Base-by-base conservation (phyloP, 306 rosid species). In the Arachis hypogaea region DNA sequence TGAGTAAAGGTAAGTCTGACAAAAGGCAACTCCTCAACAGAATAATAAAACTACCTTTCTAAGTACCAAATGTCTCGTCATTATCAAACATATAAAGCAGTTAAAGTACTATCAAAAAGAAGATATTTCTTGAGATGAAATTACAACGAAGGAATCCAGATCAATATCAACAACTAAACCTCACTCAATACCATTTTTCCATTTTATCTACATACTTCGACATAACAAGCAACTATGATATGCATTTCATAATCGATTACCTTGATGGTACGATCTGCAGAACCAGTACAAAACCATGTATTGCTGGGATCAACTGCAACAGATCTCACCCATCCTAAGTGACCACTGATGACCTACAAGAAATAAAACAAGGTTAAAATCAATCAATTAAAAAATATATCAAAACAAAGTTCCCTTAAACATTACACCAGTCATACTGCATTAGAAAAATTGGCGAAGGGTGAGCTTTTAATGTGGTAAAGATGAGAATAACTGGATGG, bases 231-330 rank as follows among this genome's bases (percentile, higher is more conserved):
- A 69, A 63, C 66, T 30, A 66, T 16, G 9, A 57, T 36, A 62
- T 29, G 63, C 64, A 72, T 80, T 55, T 71, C 73, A 77, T 57
- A 36, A 70, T 50, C 59, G 67, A 67, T 72, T 88, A 92, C 99
- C 99, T 94, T 94, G 83, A 94, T 94, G 51, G 99, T 94, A 8
- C 99, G 93, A 82, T 94, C 99, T n/a, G 99, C 99, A 42, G 99
- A 94, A 66, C 99, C 99, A 70, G 99, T 94, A 77, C 95, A 88
- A 86, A 94, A 94, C 97, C 99, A 94, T 28, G 91, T 85, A 63
- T 94, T 94, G 81, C 99, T 92, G 74, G 90, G 99, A 85, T 94
- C 99, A 85, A 94, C 87, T 60, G 99, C 99, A 82, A 94, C 29
- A 12, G 96, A 90, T 79, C 99, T 88, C 83, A 94, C 99, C 99